Evolutionary conservation across 2,329 filamentous ascomycete genomes (phyloP), one percentile per base, ranked within the genome.

Genomic region (Pseudocercospora pini-densiflorae): DNA sequence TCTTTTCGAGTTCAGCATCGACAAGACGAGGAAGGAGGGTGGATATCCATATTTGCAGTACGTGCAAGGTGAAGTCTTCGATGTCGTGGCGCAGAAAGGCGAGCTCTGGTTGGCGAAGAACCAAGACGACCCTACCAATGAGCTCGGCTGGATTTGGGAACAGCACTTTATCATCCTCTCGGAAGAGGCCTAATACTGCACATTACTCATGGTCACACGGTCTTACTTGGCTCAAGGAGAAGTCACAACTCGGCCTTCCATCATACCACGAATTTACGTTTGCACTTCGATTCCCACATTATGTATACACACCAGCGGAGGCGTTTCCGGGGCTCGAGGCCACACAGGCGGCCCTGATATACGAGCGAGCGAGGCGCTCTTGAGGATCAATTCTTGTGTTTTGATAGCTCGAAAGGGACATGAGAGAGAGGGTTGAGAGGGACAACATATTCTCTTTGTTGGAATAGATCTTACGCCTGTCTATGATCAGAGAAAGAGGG

Each of bases 31-130:
- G 73, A 89, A 92, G 65, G 95, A 98, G 81, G 94, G 92, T 67
- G 95, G 95, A 24, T 98, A 97, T 79, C 94, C 94, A 21, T 99
- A 99, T 78, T 83, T 99, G 68, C 95, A 93, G 53, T 99, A 99
- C 80, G 92, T 94, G 72, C 92, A 94, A 61, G 95, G 95, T 71
- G 95, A 99, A 84, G 82, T 84, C 58, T 84, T 84, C 73, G 81
- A 85, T 74, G 84, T 99, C 61, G 93, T 99, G 76, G 95, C 91
- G 31, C 94, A 97, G 79, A 97, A 97, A 78, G 95, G 95, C 70
- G 95, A 99, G 82, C 86, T 98, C 58, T 99, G 95, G 95, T 88
- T 99, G 64, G 95, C 95, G 61, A 93, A 93, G 79, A 99, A 99
- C 77, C 95, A 99, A 81, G 95, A 99, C 76, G 95, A 99, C 79